Evolutionary conservation across 306 rosid species (phyloP).

Genomic region (Prunus mongolica): DNA sequence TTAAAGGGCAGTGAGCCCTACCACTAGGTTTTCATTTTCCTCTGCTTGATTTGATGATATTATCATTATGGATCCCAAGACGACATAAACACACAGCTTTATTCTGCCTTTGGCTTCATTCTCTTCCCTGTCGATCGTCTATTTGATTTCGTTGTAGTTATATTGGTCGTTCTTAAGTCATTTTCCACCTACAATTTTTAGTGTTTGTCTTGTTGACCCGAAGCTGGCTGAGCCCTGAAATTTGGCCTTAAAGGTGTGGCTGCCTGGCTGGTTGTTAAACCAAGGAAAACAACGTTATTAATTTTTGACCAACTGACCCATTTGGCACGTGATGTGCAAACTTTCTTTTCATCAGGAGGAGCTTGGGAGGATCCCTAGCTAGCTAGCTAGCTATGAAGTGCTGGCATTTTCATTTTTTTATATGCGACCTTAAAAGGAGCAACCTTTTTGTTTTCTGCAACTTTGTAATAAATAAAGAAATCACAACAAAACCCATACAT

Average conservation of each 20-base stretch:
- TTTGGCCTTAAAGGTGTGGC: conserved; percentile 20
- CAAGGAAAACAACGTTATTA: conserved; percentile 14
- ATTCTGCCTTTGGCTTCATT: conserved; percentile 35
- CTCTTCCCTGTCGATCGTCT: conserved; percentile 20
- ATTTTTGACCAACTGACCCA: conserved; percentile 32
- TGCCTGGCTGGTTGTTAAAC: conserved; percentile 1
- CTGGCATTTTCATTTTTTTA: conserved; percentile 1
- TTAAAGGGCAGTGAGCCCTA: conserved; percentile 36
- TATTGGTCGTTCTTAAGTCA: conserved; percentile 36
- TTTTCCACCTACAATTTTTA: conserved; percentile 30
- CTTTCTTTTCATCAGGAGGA: background rate
- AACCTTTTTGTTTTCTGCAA: conserved; percentile 10
- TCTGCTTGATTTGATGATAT: background rate
- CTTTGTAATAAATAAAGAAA: background rate
- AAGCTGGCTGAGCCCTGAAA: background rate
- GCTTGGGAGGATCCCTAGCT: background rate
- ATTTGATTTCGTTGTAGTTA: background rate
- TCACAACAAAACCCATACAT: no score
- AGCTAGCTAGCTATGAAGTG: background rate
- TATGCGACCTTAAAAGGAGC: conserved; percentile 5
- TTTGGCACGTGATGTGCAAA: conserved; percentile 16
- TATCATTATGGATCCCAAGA: conserved; percentile 30
- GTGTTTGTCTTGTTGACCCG: conserved; percentile 35
- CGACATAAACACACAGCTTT: conserved; percentile 31
- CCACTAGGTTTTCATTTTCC: conserved; percentile 27